Evolutionary conservation across 352 stramenopile genomes (phyloP).

Genomic region (Hyaloperonospora arabidopsidis): DNA sequence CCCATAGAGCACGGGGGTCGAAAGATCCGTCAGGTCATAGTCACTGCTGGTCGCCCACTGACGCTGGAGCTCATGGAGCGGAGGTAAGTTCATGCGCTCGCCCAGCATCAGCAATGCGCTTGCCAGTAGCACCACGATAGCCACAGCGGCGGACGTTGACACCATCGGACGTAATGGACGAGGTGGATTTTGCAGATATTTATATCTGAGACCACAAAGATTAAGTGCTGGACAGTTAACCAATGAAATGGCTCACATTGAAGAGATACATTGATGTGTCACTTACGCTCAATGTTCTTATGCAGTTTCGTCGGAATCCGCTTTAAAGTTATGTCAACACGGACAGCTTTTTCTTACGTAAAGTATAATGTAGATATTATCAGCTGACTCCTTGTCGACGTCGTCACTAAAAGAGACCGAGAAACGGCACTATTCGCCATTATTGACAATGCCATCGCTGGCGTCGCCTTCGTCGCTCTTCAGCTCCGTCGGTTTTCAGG

Average conservation of each 20-base stretch:
- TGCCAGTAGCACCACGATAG: slow-evolving; percentile 35
- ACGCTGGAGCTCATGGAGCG: slow-evolving; percentile 28
- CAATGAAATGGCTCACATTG: too few species aligned
- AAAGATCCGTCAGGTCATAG: slow-evolving; percentile 51
- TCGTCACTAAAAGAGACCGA: background rate
- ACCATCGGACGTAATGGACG: slow-evolving; percentile 21
- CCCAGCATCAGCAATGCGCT: slow-evolving; percentile 43
- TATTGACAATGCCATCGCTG: slow-evolving; percentile 33
- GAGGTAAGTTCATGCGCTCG: slow-evolving; percentile 37
- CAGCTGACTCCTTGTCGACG: background rate
- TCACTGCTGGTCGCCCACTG: slow-evolving; percentile 24
- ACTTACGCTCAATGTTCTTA: too few species aligned
- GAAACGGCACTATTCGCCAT: too few species aligned
- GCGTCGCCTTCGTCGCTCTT: slow-evolving; percentile 29
- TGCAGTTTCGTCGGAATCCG: too few species aligned
- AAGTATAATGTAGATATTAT: too few species aligned
- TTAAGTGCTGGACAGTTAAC: too few species aligned
- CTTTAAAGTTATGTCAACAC: too few species aligned
- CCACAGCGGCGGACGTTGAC: slow-evolving; percentile 28
- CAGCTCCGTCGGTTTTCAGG: slow-evolving; percentile 38
- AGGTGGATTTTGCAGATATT: too few species aligned
- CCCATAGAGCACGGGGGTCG: slow-evolving; percentile 40
- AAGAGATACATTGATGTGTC: too few species aligned
- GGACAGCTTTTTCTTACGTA: too few species aligned
- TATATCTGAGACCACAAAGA: too few species aligned